Base-by-base conservation (phyloP, 768 basidiomycete genomes). In the Amanita jacksonii region DNA sequence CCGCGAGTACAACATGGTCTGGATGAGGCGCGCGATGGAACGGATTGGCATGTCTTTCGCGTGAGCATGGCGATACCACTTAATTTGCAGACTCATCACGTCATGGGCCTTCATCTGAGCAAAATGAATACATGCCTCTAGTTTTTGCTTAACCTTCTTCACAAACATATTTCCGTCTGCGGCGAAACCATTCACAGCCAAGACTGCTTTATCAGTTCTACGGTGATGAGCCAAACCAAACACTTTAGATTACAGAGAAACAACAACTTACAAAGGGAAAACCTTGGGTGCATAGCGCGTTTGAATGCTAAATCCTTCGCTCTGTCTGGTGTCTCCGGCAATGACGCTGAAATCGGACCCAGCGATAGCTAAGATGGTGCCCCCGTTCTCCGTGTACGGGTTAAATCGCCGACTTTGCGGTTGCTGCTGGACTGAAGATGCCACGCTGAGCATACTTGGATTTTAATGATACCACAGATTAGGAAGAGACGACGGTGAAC, bases 11-110 rank as follows among this genome's bases (percentile, higher is more conserved):
- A 99, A 76, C 89, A 98, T 94, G 13, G 93, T 96, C 62, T 98
- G 94, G 46, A 99, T 93, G 55, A 99, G 74, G 47, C 96, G 80
- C n/a, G 96, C 96, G 58, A 99, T 96, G 19, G 92, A 82, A 50
- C 85, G 83, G 28, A 99, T 74, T n/a, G 90, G 82, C 88, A 97
- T 97, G 54, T 91, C 89, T 64, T 96, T 96, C 49, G 89, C 77
- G 64, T 99, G 94, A 8, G 91, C 92, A 63, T 97, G 92, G 45
- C 84, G 78, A 64, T 98, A 99, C 93, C 92, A 98, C 93, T 98
- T 20, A 6, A 50, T 7, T 35, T 40, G 28, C 23, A 48, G 18
- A 49, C 30, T 24, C 20, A 33, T 28, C 22, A 39, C 44, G 10
- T 25, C n/a, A n/a, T n/a, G n/a, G n/a, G n/a, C n/a, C n/a, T 19